These are phyloP conservation scores for Globisporangium echinulatum DNA, from an alignment of 352 stramenopile species.

Conservation along the genomic window DNA sequence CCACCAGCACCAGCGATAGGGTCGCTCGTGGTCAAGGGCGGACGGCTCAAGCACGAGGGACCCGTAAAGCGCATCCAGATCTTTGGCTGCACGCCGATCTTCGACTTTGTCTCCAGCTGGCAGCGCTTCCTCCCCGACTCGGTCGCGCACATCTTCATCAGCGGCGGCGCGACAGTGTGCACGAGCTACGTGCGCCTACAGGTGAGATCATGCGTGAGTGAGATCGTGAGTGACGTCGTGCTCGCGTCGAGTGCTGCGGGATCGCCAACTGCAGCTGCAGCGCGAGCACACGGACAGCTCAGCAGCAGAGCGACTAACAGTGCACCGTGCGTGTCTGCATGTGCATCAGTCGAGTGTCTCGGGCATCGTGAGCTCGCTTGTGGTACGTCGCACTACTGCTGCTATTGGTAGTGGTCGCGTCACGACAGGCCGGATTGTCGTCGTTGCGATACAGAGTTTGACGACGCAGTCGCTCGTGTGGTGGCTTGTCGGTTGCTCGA, in stretches of 20 bases:
- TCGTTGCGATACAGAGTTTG: neutral
- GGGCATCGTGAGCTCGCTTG: conserved; percentile 36
- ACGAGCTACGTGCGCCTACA: conserved; percentile 43
- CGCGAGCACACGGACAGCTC: too few species aligned
- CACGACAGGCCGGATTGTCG: neutral
- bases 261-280: too few species aligned
- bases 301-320: neutral
- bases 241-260: neutral
- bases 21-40: conserved; percentile 54
- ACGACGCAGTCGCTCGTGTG: neutral
- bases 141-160: conserved; percentile 60
- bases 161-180: conserved; percentile 55
- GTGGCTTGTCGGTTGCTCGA: neutral
- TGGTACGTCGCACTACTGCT: conserved; percentile 19
- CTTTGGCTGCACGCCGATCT: conserved; percentile 75
- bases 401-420: neutral
- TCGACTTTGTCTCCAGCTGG: conserved; percentile 35
- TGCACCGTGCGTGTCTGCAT: neutral
- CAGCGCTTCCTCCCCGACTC: conserved; percentile 49
- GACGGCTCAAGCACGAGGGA: conserved; percentile 35
- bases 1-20: conserved; percentile 14
- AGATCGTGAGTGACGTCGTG: neutral
- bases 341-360: conserved; percentile 25
- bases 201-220: conserved; percentile 16
- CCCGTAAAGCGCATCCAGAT: conserved; percentile 60